A percentile compares a stretch with the other conserved stretches of the same genome.
Evolutionary conservation across 306 rosid genomes (phyloP).

Genomic region (Ceratonia siliqua): DNA sequence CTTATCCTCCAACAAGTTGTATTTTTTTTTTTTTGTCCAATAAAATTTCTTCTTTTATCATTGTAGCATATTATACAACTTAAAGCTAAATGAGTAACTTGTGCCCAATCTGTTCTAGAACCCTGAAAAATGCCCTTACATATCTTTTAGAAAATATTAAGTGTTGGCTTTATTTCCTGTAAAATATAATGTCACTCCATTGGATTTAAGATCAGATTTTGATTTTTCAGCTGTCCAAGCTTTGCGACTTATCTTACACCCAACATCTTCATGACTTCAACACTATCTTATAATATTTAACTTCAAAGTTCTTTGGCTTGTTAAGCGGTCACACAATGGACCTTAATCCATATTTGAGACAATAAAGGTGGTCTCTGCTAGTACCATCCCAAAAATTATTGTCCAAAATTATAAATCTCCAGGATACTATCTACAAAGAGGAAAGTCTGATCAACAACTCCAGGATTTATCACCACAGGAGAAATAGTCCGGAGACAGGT

Average conservation of each 20-base stretch:
- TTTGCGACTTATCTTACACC: background rate
- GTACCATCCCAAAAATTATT: background rate
- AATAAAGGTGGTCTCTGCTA: background rate
- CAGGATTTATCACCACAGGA: background rate
- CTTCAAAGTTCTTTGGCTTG: background rate
- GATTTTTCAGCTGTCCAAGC: background rate
- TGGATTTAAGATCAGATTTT: background rate
- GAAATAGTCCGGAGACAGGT: background rate
- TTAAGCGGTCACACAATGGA: background rate
- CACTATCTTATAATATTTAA: background rate
- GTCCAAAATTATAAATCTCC: background rate
- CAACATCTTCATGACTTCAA: background rate
- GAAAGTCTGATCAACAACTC: background rate
- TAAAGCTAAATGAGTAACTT: too few species aligned
- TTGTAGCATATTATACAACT: too few species aligned
- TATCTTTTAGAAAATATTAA: background rate
- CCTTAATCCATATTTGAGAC: background rate
- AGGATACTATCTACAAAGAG: background rate
- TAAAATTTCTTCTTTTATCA: too few species aligned
- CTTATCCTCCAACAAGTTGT: too few species aligned
- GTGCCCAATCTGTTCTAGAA: background rate
- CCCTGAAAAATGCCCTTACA: background rate
- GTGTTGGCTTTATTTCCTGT: background rate
- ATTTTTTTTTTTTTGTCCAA: too few species aligned
- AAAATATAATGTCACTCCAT: background rate